A percentile compares a stretch with the other conserved stretches of the same genome.
Conservation (phyloP, 1,139 yeast genomes). For the Kluyveromyces sp. region DNA sequence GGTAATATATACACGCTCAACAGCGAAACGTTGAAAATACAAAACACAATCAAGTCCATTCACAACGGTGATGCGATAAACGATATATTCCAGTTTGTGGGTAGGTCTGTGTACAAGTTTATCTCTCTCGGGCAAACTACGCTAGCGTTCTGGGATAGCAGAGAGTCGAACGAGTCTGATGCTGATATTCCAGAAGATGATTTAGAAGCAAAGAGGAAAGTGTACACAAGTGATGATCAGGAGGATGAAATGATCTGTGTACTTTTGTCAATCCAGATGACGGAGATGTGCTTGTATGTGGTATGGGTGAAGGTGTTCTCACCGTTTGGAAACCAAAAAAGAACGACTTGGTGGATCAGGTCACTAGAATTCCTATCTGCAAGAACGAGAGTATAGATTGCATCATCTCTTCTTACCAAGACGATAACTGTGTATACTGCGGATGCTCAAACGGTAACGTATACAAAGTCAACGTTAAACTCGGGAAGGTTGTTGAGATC, state of each 20-base stretch:
- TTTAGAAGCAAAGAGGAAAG: slow-evolving; percentile 33
- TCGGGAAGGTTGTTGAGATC: slow-evolving; percentile 57
- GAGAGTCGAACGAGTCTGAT: slow-evolving; percentile 38
- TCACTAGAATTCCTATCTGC: slow-evolving; percentile 65
- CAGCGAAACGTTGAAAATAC: slow-evolving; percentile 39
- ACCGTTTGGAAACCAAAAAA: slow-evolving; percentile 80
- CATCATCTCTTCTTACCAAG: slow-evolving; percentile 66
- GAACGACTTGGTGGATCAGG: slow-evolving; percentile 66
- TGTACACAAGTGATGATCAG: slow-evolving; percentile 70
- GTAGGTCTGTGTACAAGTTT: slow-evolving; percentile 71
- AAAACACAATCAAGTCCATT: slow-evolving; percentile 39
- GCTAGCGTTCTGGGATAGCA: slow-evolving; percentile 66
- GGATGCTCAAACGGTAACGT: slow-evolving; percentile 82
- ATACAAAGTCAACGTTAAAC: slow-evolving; percentile 56
- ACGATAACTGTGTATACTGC: slow-evolving; percentile 66
- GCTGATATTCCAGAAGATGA: slow-evolving; percentile 17
- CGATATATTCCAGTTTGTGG: slow-evolving; percentile 59
- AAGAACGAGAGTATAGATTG: slow-evolving; percentile 74
- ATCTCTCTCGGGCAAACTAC: slow-evolving; percentile 80
- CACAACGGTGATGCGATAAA: slow-evolving; percentile 70
- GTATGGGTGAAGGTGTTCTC: slow-evolving; percentile 88
- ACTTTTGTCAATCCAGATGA: slow-evolving; percentile 58
- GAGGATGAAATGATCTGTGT: slow-evolving; percentile 81
- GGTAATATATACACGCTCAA: slow-evolving; percentile 63
- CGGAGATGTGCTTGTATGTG: slow-evolving; percentile 64